phyloP scores from a whole-genome alignment of 441 rosid species.

The Aquilaria agallochum region DNA sequence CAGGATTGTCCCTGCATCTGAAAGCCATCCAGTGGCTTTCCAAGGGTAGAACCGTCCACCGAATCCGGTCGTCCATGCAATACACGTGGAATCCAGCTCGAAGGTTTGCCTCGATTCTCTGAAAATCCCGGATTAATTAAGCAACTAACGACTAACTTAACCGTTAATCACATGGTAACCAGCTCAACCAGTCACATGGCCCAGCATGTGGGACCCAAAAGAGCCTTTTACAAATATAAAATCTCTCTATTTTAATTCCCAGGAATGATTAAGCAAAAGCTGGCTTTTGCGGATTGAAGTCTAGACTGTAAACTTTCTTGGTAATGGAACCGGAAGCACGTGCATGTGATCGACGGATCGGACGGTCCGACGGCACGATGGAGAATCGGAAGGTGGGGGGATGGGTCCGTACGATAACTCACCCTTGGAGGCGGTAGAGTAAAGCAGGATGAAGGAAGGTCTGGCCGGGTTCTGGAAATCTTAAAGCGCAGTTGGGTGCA shows the following conservation, averaged over 20 bases:
- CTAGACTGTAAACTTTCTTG: slow-evolving; percentile 8
- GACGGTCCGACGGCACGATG: slow-evolving; percentile 8
- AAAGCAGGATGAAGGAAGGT: slow-evolving; percentile 9
- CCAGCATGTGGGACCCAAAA: slow-evolving; percentile 24
- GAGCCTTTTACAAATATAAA: background rate
- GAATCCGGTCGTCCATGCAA: background rate
- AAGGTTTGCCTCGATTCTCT: slow-evolving; percentile 17
- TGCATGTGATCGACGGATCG: slow-evolving; percentile 31
- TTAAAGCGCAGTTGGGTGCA: background rate
- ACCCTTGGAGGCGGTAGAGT: slow-evolving; percentile 26
- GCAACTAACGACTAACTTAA: slow-evolving; percentile 18
- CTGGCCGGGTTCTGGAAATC: too few relatives aligned
- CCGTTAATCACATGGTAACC: slow-evolving; percentile 56
- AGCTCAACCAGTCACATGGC: slow-evolving; percentile 59
- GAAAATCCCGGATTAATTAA: slow-evolving; percentile 6
- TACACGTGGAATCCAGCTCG: slow-evolving; percentile 37
- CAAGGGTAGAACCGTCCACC: slow-evolving; percentile 11
- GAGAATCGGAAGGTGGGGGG: slow-evolving; percentile 18
- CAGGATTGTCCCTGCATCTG: slow-evolving; percentile 10
- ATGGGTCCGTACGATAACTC: slow-evolving; percentile 8
- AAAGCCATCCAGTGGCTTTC: background rate
- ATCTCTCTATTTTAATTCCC: background rate
- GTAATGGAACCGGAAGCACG: slow-evolving; percentile 21
- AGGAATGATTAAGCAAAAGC: slow-evolving; percentile 15
- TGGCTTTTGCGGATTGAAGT: slow-evolving; percentile 2